These are phyloP conservation scores for Yamadazyma phyllophila DNA, from an alignment of 805 yeast genomes.

Conservation along the genomic window DNA sequence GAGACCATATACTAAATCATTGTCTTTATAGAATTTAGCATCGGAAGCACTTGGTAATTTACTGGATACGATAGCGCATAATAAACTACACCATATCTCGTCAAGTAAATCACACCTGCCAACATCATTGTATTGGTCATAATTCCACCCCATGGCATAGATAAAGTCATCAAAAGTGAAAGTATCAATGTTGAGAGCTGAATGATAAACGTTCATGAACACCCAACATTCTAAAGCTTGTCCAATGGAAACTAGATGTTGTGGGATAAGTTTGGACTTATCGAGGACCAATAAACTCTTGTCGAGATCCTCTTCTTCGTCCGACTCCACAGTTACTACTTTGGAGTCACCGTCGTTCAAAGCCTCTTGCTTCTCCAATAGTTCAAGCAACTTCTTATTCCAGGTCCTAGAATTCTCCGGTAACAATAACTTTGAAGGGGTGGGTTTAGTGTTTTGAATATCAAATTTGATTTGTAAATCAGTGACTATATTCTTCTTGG, in stretches of 20 bases:
- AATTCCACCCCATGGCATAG: slow-evolving; percentile 51
- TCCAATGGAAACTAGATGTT: slow-evolving; percentile 21
- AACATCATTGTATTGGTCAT: slow-evolving; percentile 34
- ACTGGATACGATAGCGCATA: slow-evolving; percentile 53
- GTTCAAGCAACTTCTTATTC: slow-evolving; percentile 18
- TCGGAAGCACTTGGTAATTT: slow-evolving; percentile 25
- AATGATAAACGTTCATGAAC: slow-evolving; percentile 68
- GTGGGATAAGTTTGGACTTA: slow-evolving; percentile 11
- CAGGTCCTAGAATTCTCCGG: slow-evolving; percentile 26
- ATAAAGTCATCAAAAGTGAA: slow-evolving; percentile 79
- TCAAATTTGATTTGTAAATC: slow-evolving; percentile 31
- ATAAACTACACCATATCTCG: slow-evolving; percentile 66
- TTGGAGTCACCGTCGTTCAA: background rate
- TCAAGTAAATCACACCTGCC: slow-evolving; percentile 53
- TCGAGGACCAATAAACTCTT: slow-evolving; percentile 10
- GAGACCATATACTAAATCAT: slow-evolving; percentile 30
- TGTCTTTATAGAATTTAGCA: slow-evolving; percentile 34
- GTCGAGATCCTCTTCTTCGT: slow-evolving; percentile 8
- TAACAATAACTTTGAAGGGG: slow-evolving; percentile 17
- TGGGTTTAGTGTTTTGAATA: slow-evolving; percentile 29
- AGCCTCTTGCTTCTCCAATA: slow-evolving; percentile 4
- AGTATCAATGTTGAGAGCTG: slow-evolving; percentile 62
- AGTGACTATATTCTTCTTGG: slow-evolving; percentile 28
- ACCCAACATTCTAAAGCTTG: slow-evolving; percentile 70
- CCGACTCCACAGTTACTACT: background rate